A percentile compares a stretch with the other conserved stretches of the same genome.
Evolutionary conservation across 2,329 filamentous ascomycete species (phyloP).

Genomic region (Apiospora marii): DNA sequence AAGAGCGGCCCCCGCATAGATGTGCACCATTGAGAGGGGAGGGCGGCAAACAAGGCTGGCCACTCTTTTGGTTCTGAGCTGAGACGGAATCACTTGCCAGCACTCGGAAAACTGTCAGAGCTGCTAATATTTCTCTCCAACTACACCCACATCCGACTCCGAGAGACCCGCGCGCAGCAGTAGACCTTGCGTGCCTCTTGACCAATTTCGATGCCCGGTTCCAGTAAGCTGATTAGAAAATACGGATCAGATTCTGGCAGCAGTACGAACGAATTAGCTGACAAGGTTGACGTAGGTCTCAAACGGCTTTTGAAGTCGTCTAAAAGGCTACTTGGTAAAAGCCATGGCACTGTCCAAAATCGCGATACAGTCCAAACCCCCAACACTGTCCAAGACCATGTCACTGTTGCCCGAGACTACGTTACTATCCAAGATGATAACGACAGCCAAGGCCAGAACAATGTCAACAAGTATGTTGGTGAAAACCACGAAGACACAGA

Average conservation of each 20-base stretch:
- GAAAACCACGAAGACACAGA: neutral
- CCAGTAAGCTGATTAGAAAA: neutral
- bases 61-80: neutral
- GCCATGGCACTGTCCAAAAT: no score
- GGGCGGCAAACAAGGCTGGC: neutral
- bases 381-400: no score
- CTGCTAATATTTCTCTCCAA: neutral
- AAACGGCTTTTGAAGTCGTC: neutral
- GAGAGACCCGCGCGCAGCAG: neutral
- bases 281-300: neutral
- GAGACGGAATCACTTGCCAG: neutral
- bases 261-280: neutral
- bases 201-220: neutral
- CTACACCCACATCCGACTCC: neutral
- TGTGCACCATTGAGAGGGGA: neutral
- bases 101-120: neutral
- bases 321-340: neutral
- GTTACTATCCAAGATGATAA: no score
- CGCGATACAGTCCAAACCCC: no score
- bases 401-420: no score
- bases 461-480: neutral
- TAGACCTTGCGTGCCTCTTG: neutral
- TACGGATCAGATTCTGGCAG: neutral
- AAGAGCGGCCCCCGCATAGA: neutral
- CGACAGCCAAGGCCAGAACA: no score